Conservation (phyloP, 1,139 yeast species). For the Scheffersomyces titani region DNA sequence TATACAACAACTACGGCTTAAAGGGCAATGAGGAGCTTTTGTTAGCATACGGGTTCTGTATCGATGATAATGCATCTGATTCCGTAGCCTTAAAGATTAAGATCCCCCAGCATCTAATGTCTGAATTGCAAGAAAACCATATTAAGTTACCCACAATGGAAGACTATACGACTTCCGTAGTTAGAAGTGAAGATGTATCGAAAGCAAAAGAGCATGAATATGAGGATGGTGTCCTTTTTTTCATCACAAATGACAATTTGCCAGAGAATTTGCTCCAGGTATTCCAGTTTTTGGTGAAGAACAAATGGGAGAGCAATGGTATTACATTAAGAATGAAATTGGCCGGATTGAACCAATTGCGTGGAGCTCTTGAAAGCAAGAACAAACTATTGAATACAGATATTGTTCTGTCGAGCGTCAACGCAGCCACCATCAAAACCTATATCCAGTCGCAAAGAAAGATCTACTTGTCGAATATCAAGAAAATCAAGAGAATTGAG, state of each 20-base stretch:
- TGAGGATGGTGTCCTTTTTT: slow-evolving; percentile 46
- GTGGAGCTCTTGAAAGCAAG: slow-evolving; percentile 52
- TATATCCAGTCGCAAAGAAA: slow-evolving; percentile 45
- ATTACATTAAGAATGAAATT: slow-evolving; percentile 54
- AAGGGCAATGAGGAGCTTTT: slow-evolving; percentile 80
- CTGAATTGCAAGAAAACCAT: slow-evolving; percentile 37
- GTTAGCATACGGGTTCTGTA: slow-evolving; percentile 68
- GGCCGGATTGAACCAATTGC: slow-evolving; percentile 60
- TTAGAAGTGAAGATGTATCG: slow-evolving; percentile 9
- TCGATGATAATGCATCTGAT: slow-evolving; percentile 63
- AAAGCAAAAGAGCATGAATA: slow-evolving; percentile 9
- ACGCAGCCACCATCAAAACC: slow-evolving; percentile 10
- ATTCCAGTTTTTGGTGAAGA: slow-evolving; percentile 53
- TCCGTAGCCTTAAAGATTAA: slow-evolving; percentile 58
- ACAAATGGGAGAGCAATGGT: slow-evolving; percentile 37
- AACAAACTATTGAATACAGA: slow-evolving; percentile 17
- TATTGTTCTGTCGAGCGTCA: slow-evolving; percentile 10
- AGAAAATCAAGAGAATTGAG: slow-evolving; percentile 50
- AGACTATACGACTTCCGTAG: slow-evolving; percentile 50
- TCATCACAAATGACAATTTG: slow-evolving; percentile 36
- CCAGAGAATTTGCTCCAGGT: slow-evolving; percentile 51
- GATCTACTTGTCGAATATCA: slow-evolving; percentile 47
- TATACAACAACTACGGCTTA: slow-evolving; percentile 82
- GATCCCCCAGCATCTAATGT: slow-evolving; percentile 38
- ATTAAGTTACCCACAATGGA: slow-evolving; percentile 46